Percentiles rank a stretch among this genome's conserved stretches.
Evolutionary conservation across 2,329 filamentous ascomycete genomes (phyloP).

Genomic region (Helicocarpus griseus): DNA sequence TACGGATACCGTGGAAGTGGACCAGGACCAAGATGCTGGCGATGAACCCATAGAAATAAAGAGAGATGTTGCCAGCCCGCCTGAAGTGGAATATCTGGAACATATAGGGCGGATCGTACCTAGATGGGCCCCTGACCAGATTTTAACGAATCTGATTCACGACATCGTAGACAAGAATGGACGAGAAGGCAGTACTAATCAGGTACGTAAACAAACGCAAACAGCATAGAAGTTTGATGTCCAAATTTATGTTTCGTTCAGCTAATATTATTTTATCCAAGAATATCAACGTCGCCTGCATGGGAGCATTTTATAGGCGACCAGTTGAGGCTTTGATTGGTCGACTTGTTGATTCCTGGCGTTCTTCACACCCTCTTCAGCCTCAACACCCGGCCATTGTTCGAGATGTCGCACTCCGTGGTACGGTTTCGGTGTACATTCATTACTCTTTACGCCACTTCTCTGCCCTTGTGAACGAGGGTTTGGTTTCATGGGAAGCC

Average conservation of each 20-base stretch:
- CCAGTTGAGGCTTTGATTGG: conserved; percentile 45
- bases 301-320: conserved; percentile 45
- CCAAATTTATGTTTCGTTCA: conserved; percentile 4
- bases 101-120: conserved; percentile 34
- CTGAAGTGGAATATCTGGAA: conserved; percentile 17
- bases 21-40: conserved; percentile 23
- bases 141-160: conserved; percentile 43
- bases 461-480: conserved; percentile 41
- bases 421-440: conserved; percentile 42
- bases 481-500: conserved; percentile 45
- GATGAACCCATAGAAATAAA: conserved; percentile 9
- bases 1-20: conserved; percentile 18
- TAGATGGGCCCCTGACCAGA: conserved; percentile 46
- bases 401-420: conserved; percentile 41
- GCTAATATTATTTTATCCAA: conserved; percentile 10
- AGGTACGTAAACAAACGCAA: too few species aligned
- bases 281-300: conserved; percentile 32
- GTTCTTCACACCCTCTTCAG: conserved; percentile 48
- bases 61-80: not conserved
- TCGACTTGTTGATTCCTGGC: conserved; percentile 47
- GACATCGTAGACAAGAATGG: conserved; percentile 40
- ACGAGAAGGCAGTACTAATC: conserved; percentile 40
- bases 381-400: conserved; percentile 48
- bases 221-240: not conserved
- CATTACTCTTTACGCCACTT: conserved; percentile 48